Base-by-base conservation (phyloP, 176 grass and related monocot species). In the Guadua angustifolia region DNA sequence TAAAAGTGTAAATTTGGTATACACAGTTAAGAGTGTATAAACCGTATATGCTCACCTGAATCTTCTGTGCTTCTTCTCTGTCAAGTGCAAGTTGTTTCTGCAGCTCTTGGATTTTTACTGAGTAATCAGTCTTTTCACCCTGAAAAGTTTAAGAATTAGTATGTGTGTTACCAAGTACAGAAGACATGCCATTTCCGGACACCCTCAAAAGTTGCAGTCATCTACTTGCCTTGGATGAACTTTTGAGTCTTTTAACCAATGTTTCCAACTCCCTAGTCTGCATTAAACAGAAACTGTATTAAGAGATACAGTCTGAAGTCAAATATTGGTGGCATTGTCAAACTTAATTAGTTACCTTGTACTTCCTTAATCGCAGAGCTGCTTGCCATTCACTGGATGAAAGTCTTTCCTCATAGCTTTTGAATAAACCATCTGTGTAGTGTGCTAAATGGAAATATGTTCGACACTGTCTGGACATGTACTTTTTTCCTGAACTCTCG, bases 341-440 rank as follows among this genome's bases (percentile, higher is more conserved):
- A 75, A 40, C 56, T 61, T 29, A 62, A 61, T 74, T n/a, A 0
- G 33, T 44, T 79, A 93, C 94, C 90, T 97, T 94, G 86, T 91
- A 91, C 53, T 97, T 94, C 65, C 90, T 92, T 67, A 97, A 45
- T 45, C 92, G 86, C 86, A 97, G 80, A 79, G 95, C 92, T 79
- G 92, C 92, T 94, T 97, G 95, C 95, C 95, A 94, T 72, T 97
- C 95, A 50, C 77, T 97, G 12, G 95, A 97, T 73, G 90, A 88
- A 43, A 97, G 88, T 86, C 95, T 92, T 92, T 94, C 95, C 82
- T 97, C 95, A 9, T 94, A 93, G 66, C 88, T 97, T 89, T 92
- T 94, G 65, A 93, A 97, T 68, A 97, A 83, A 79, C 66, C 73
- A 81, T 97, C 91, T 88, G 95, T 89, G 71, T 97, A 97, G 66